A percentile compares a stretch with the other conserved stretches of the same genome.
Evolutionary conservation across 768 basidiomycete species (phyloP).

Genomic region (Mycena leptocephala): DNA sequence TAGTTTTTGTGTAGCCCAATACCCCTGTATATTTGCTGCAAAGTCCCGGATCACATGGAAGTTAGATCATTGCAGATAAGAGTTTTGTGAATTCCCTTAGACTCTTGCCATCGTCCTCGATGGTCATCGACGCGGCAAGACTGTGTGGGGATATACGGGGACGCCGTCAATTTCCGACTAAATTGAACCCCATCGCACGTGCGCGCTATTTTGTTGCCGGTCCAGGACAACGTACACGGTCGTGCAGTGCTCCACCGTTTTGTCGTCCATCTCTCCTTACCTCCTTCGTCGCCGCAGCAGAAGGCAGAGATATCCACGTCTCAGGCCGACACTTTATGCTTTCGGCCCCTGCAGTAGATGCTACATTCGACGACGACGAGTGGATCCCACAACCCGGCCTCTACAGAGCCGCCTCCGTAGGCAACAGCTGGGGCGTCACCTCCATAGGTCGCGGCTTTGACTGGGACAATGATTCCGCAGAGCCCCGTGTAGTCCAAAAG

Average conservation of each 20-base stretch:
- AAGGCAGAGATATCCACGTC: conserved; percentile 14
- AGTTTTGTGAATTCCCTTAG: background rate
- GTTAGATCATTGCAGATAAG: background rate
- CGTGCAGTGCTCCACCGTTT: background rate
- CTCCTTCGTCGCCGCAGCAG: conserved; percentile 12
- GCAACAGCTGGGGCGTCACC: conserved; percentile 89
- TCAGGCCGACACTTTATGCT: conserved; percentile 33
- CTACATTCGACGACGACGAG: conserved; percentile 80
- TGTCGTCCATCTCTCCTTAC: background rate
- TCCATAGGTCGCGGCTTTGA: conserved; percentile 88
- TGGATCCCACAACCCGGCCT: conserved; percentile 73
- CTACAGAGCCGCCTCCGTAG: conserved; percentile 77
- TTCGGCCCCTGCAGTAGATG: conserved; percentile 67
- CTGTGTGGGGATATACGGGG: background rate
- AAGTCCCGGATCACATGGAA: background rate
- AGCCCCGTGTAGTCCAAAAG: background rate
- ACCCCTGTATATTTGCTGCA: no score
- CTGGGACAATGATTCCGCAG: conserved; percentile 64
- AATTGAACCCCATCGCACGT: background rate
- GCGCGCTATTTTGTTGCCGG: background rate
- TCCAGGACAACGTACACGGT: background rate
- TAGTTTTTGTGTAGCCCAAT: no score
- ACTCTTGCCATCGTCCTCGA: background rate
- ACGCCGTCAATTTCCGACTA: background rate
- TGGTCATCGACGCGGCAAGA: background rate